Conservation (phyloP, 495 filamentous ascomycete genomes). For the Cudoniella acicularis region DNA sequence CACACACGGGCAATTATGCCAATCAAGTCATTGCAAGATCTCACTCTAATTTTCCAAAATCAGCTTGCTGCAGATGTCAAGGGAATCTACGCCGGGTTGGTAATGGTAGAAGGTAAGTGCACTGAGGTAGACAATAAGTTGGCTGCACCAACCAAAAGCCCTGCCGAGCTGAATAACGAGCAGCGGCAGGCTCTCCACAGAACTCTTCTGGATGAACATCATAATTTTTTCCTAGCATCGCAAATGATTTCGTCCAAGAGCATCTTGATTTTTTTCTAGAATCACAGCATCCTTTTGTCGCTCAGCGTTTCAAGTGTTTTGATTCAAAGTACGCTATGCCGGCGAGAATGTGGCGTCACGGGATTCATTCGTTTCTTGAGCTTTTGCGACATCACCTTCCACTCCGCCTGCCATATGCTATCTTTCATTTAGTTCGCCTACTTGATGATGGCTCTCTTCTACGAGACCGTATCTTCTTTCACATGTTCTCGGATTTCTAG, state of each 20-base stretch:
- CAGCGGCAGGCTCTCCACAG: conserved; percentile 72
- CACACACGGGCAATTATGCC: too few species aligned
- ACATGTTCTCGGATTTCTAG: conserved; percentile 86
- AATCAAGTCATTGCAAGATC: too few species aligned
- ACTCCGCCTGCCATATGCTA: conserved; percentile 74
- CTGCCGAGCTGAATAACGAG: conserved; percentile 45
- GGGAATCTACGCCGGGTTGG: conserved; percentile 68
- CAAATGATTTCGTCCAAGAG: neutral
- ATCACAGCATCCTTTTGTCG: conserved; percentile 63
- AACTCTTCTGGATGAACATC: conserved; percentile 69
- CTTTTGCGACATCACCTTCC: conserved; percentile 66
- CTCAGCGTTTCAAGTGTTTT: neutral
- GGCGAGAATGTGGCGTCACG: conserved; percentile 42
- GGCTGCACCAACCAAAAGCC: conserved; percentile 26
- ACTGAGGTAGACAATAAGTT: conserved; percentile 59
- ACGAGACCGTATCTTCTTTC: conserved; percentile 72
- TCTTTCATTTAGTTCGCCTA: conserved; percentile 79
- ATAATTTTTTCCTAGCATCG: conserved; percentile 53
- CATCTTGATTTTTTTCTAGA: too few species aligned
- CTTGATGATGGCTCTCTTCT: conserved; percentile 72
- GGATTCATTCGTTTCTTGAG: conserved; percentile 74
- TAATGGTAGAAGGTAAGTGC: conserved; percentile 77
- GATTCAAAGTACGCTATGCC: conserved; percentile 23
- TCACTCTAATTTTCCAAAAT: too few species aligned
- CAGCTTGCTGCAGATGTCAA: conserved; percentile 67